phyloP scores from a whole-genome alignment of 352 stramenopile species.

The Phytophthora melonis region DNA sequence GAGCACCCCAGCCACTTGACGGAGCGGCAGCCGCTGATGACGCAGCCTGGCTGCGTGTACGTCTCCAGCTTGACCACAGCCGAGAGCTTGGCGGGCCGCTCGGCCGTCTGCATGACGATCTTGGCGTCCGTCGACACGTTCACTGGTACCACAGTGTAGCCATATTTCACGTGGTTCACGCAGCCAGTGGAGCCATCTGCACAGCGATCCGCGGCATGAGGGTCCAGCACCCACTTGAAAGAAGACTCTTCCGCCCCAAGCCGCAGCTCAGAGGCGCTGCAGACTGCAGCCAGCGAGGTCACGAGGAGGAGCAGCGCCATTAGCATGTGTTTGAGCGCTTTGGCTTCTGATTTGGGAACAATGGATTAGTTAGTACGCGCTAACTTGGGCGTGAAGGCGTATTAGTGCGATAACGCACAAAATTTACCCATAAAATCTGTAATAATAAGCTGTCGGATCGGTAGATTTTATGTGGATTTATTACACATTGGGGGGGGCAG shows the following conservation, averaged over 20 bases:
- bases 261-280: conserved; percentile 9
- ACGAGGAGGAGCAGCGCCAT: conserved; percentile 14
- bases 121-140: conserved; percentile 44
- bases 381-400: neutral
- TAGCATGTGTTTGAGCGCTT: neutral
- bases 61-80: conserved; percentile 55
- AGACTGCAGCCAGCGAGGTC: neutral
- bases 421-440: too few relatives aligned
- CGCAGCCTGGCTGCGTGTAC: conserved; percentile 60
- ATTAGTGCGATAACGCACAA: neutral
- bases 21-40: conserved; percentile 50
- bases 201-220: conserved; percentile 51
- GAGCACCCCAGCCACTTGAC: conserved; percentile 46
- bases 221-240: conserved; percentile 58
- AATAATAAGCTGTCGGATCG: too few relatives aligned
- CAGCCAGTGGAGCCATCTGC: conserved; percentile 35
- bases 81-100: conserved; percentile 42
- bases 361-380: neutral
- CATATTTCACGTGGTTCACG: conserved; percentile 62
- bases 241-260: conserved; percentile 13
- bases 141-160: conserved; percentile 55
- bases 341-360: too few relatives aligned
- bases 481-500: too few relatives aligned
- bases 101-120: conserved; percentile 53
- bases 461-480: too few relatives aligned